Evolutionary conservation across 2,329 filamentous ascomycete species (phyloP), one percentile per base, ranked within the genome.

Genomic region (Xylaria polymorpha): DNA sequence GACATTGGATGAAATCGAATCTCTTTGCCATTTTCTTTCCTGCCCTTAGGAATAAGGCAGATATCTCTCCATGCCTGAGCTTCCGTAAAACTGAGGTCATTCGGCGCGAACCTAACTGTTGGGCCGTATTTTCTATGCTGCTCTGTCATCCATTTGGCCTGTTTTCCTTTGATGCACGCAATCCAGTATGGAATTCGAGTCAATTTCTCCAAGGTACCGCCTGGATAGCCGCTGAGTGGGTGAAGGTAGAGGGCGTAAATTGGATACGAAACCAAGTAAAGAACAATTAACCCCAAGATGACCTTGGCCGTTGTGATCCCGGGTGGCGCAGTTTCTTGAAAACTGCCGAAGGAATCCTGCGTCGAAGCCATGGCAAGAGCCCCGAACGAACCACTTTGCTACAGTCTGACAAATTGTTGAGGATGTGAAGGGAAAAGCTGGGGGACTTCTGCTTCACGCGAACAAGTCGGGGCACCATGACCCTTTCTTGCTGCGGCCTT

Each of bases 171-270:
- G 2, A 75, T 44, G 51, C 55, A 67, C 7, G 67, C 63, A 37
- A 74, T 61, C 71, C 72, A 74, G 39, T 71, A 75, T 1, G 74
- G 74, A 5, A 76, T 66, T 9, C 73, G 70, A 8, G 41, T 76
- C 10, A 74, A 29, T 4, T 50, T 67, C 0, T 39, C 25, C 4
- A 74, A 51, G 29, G 59, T 64, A 3, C 73, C 74, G 5, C 76
- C 77, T 0, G 76, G 75, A 14, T 71, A 64, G 10, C 50, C 55
- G 15, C 71, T 70, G 18, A 78, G 71, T 2, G 76, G 76, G 39
- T 77, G 74, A 1, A 76, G 62, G 5, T 69, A 75, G 1, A 77
- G 20, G 4, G 44, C 66, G 51, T 77, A 76, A 8, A 76, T 66
- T 37, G 66, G 65, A 22, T 70, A 70, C 6, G 68, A 63, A n/a